Base-by-base conservation (phyloP, 441 rosid species). In the Corymbia calophylla region DNA sequence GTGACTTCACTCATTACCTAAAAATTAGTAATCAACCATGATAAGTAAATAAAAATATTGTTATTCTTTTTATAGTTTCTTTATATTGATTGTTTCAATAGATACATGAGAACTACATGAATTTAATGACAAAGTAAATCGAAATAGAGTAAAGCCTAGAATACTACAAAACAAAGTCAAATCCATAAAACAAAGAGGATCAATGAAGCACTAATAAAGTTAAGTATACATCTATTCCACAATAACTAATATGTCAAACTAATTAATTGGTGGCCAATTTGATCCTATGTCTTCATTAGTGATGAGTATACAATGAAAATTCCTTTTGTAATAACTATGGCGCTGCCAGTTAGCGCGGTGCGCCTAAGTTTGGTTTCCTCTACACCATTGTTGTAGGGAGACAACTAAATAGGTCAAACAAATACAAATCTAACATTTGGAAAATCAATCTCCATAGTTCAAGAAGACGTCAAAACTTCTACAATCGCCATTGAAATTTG, bases 311-410 rank as follows among this genome's bases (percentile, higher is more conserved):
- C n/a, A 58, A 12, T 23, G 25, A 13, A 58, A 58, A 58, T 58
- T 58, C 29, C 9, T 58, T 58, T 58, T 29, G 29, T 13, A 9
- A 2, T 58, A 9, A 27, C 54, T 58, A 56, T 29, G 25, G 25
- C 10, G 4, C 10, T 23, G 62, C 2, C 29, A 56, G 0, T 23
- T 23, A 29, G 14, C 0, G 8, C 0, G 4, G 62, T 58, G 29
- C 1, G 0, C 25, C 14, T 58, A 58, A 58, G 25, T 58, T 58
- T 6, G 0, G 25, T 29, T 23, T 58, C 29, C 29, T 58, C 29
- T 58, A 58, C 25, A 4, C 62, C 14, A 0, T 58, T 2, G 29
- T 58, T 1, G 1, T 58, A 25, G 9, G 10, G 25, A 58, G 25
- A 58, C 62, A 23, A 58, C 14, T 13, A 58, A 58, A 58, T 23